Evolutionary conservation across 2,329 filamentous ascomycete genomes (phyloP), one percentile per base, ranked within the genome.

Genomic region (Cladobotryum protrusum): DNA sequence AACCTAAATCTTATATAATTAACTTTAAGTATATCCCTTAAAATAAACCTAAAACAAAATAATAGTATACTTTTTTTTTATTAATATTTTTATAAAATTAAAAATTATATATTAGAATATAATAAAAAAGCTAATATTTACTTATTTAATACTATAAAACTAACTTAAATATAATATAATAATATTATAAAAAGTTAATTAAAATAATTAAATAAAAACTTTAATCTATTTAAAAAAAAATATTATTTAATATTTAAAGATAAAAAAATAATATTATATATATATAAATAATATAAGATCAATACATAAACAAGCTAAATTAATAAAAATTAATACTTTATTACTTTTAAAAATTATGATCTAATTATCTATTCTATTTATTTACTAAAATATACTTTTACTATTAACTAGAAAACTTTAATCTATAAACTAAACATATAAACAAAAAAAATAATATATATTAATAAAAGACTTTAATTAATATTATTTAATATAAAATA

Each of bases 201-300:
- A 40, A 40, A 17, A 7, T 14, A 11, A 40, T 40, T 40, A 11
- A 11, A 14, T 40, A 40, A 40, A 8, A 11, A 40, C 7, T 8
- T 40, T 40, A n/a, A 15, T 3, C 18, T 24, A 29, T n/a, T 11
- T 15, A 15, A n/a, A 41, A 24, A n/a, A 15, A 17, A 5, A 18
- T 2, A 20, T 36, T 39, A 18, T 17, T 39, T 35, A n/a, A 41
- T 41, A 41, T 12, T 40, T 41, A n/a, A 41, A 17, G 17, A 8
- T 40, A 40, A 40, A 14, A 40, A 14, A 40, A 40, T 40, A 40
- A 34, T n/a, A 17, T 34, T 45, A 45, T 14, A 45, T 45, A 32
- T 15, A 9, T 8, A 15, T 45, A 33, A 32, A 17, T 5, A 33
- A 35, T 9, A 5, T 45, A 45, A 45, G 7, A 18, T 35, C 15